phyloP scores from a whole-genome alignment of 2,329 filamentous ascomycete species.

The Aspergillus oerlinghausenensis region DNA sequence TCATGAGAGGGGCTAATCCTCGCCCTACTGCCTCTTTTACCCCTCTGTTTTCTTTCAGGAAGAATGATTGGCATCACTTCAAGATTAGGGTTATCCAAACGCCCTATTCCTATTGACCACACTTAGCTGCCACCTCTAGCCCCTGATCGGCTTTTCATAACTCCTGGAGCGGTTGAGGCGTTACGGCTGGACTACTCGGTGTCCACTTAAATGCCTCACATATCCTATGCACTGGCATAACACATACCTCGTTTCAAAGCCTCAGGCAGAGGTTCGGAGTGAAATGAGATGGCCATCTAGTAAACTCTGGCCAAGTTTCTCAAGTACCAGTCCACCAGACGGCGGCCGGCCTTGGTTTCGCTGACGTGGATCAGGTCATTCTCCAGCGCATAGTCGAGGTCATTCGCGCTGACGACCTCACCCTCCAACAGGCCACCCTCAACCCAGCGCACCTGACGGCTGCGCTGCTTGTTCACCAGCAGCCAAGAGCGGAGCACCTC shows the following conservation, averaged over 20 bases:
- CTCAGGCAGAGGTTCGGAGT: constrained; percentile 7
- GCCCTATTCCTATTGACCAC: not conserved
- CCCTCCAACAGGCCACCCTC: constrained; percentile 88
- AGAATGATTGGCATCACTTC: not conserved
- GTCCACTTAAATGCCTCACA: not conserved
- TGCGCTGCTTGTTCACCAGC: constrained; percentile 97
- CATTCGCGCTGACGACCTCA: constrained; percentile 86
- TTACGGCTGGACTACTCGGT: not conserved
- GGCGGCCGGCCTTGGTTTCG: constrained; percentile 95
- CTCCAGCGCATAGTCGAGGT: constrained; percentile 95
- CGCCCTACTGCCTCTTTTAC: not conserved
- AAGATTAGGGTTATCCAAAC: not conserved
- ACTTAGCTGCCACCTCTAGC: not conserved
- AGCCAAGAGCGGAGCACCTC: constrained; percentile 93
- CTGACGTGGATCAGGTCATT: constrained; percentile 97
- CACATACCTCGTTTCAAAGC: constrained; percentile 5
- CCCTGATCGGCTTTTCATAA: not conserved
- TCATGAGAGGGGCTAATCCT: not conserved
- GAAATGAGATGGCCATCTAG: constrained; percentile 44
- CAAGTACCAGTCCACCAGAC: constrained; percentile 98
- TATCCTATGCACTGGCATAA: constrained; percentile 1
- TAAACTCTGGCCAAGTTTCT: constrained; percentile 95
- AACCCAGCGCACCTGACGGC: constrained; percentile 89
- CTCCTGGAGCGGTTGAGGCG: not conserved
- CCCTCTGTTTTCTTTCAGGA: not conserved